Evolutionary conservation across 768 basidiomycete species (phyloP), one percentile per base, ranked within the genome.

Genomic region (Pholiota molesta): DNA sequence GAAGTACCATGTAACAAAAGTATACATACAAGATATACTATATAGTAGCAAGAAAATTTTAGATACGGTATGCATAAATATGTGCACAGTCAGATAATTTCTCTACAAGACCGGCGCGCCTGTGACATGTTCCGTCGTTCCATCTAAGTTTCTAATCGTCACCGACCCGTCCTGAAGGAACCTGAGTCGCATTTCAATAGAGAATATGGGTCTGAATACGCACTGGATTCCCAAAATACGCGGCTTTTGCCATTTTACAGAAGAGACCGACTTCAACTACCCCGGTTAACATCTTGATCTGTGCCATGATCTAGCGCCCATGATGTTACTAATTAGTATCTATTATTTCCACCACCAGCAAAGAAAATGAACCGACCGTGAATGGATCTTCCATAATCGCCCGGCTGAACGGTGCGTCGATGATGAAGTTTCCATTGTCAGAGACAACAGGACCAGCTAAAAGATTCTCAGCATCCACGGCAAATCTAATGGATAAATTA

Each of bases 181-280:
- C 13, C 3, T 58, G 23, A 51, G 9, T 21, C 11, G 31, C 60
- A 13, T 29, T 14, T 59, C 35, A 51, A 44, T 63, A n/a, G 59
- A 62, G n/a, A 28, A 23, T 35, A 23, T 31, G 19, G 11, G 42
- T 23, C 1, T 8, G 14, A 21, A 37, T 16, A 63, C 64, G 70
- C 77, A 91, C 92, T 77, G 86, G 80, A 66, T 95, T 95, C 19
- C 94, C 94, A 74, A 99, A 99, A 79, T 98, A 99, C n/a, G 96
- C 97, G 0, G 95, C 95, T 71, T 89, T 86, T 5, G 92, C 95
- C 83, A 97, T 89, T 57, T 87, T 81, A 72, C 94, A 95, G 79
- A 99, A 99, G n/a, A 99, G 75, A 0, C 97, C 97, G 35, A 98
- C 97, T 74, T 99, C 97, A n/a, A 99, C 94, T 23, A 98, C 94